Evolutionary conservation across 73 alveolate genomes (phyloP), one percentile per base, ranked within the genome.

Genomic region (Durusdinium trenchii): DNA sequence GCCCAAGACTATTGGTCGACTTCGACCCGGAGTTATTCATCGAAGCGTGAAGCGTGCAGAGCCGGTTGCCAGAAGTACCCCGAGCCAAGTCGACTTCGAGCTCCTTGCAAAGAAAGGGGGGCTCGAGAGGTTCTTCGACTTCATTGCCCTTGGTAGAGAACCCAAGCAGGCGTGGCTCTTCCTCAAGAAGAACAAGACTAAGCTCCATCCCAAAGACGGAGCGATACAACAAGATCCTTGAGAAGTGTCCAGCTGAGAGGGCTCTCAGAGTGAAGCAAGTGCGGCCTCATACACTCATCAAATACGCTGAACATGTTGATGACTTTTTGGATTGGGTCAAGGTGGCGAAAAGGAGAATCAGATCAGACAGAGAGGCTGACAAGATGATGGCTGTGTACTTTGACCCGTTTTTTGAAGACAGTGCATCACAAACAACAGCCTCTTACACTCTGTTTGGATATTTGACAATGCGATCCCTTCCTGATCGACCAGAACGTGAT

Each of bases 81-180:
- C 84, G n/a, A 38, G 42, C 84, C 7, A 35, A 36, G 84, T 12
- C 51, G 42, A 43, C 42, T 43, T 45, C 20, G 54, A 40, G 28
- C 43, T 43, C 43, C 57, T 76, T 60, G 28, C 26, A 40, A 16
- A 4, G 0, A 12, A 76, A 40, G 87, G 87, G 6, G 87, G 87
- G 5, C 60, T 45, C 14, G 61, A 40, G 12, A 40, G 45, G 87
- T 76, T 76, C 62, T n/a, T 76, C 60, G 46, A 76, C 61, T 76
- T 76, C 87, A 76, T 76, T 18, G 87, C 87, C 42, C 87, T 76
- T 23, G 87, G 86, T 57, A 52, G 86, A 10, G 10, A 10, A 52
- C 42, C 28, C 28, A 26, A 76, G 43, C 61, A 76, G 40, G 87
- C 87, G 50, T 76, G 87, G 87, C 42, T 26, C 40, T 14, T 32